phyloP scores from a whole-genome alignment of 768 basidiomycete species.

The Boletus rex-veris region DNA sequence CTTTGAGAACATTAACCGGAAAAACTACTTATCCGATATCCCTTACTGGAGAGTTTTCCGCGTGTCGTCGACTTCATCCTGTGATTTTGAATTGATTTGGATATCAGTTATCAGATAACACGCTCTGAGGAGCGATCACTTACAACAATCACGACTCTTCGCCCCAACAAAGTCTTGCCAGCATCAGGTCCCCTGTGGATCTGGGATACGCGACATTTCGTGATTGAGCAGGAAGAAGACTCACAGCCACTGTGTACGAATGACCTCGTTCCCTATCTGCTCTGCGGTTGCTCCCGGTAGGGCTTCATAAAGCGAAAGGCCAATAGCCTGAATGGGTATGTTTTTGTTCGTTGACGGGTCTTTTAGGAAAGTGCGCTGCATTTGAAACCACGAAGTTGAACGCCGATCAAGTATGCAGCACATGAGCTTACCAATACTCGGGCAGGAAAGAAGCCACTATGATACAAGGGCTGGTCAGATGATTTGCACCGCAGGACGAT shows the following conservation, averaged over 20 bases:
- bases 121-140: constrained; percentile 28
- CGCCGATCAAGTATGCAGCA: not conserved
- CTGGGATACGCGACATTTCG: not conserved
- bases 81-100: not conserved
- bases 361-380: constrained; percentile 81
- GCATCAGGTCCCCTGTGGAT: constrained; percentile 56
- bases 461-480: constrained; percentile 13
- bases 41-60: constrained; percentile 83
- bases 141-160: constrained; percentile 79
- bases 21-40: not conserved
- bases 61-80: constrained; percentile 90
- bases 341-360: constrained; percentile 65
- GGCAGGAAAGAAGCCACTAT: constrained; percentile 93
- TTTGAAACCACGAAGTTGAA: not conserved
- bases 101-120: constrained; percentile 19
- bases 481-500: constrained; percentile 11
- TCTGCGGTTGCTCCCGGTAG: constrained; percentile 71
- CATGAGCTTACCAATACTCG: constrained; percentile 65
- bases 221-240: constrained; percentile 26
- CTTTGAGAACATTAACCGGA: not conserved
- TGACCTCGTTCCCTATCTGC: constrained; percentile 77
- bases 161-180: constrained; percentile 70
- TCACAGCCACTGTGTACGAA: constrained; percentile 96
- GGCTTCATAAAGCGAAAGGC: constrained; percentile 91
- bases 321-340: constrained; percentile 94